Evolutionary conservation across 2,329 filamentous ascomycete genomes (phyloP), one percentile per base, ranked within the genome.

Genomic region (Cadophora sp.): DNA sequence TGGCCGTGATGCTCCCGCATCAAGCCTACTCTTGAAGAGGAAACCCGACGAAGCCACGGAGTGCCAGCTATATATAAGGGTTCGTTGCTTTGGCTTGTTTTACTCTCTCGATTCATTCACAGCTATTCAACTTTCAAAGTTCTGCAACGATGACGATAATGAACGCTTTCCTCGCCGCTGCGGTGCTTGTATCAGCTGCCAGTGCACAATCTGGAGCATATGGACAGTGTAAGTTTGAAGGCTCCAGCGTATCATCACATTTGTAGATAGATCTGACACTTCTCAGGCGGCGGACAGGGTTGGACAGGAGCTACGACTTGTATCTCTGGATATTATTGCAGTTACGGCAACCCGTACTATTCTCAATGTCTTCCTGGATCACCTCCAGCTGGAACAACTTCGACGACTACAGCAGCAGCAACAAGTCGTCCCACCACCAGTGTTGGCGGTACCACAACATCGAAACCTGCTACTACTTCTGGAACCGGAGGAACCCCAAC

Each of bases 281-380:
- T 65, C 3, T 55, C 37, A 77, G 76, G 75, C 67, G 76, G 75
- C 43, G 76, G 76, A 55, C 66, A 43, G 48, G 71, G 67, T 16
- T 77, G 69, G 68, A 67, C 65, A 31, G 76, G 75, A 43, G 48
- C 68, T 34, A 76, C 73, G 6, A 77, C 69, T 34, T 77, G 76
- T 68, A 68, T 73, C 27, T 71, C 75, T 19, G 75, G 76, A 48
- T 77, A 72, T 34, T 51, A 51, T 26, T 63, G 61, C 29, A 53
- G 26, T 24, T 19, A 16, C 24, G 67, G 37, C 29, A 76, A 72
- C 56, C 26, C 48, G 27, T 77, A 69, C 40, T 77, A 76, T 56
- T 76, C 75, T 1, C 76, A 77, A 68, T 77, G 76, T 67, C 53
- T 77, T 27, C 76, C 75, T 29, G 71, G 73, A 26, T 60, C 69